Conservation (phyloP, 2,329 filamentous ascomycete genomes). For the Stemphylium beticola region DNA sequence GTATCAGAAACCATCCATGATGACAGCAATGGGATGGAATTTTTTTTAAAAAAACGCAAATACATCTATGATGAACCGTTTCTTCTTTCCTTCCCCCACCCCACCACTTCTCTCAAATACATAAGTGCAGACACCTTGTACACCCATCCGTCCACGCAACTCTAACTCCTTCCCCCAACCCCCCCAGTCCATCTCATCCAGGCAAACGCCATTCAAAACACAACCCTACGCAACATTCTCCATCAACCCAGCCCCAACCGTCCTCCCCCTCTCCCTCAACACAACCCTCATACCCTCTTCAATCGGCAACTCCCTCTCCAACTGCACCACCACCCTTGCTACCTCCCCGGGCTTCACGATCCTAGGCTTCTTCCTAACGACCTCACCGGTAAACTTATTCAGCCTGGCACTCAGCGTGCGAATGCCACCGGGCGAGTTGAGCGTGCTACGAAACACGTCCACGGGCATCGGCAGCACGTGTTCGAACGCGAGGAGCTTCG, state of each 20-base stretch:
- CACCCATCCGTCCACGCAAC: no score
- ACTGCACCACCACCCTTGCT: constrained; percentile 76
- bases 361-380: constrained; percentile 81
- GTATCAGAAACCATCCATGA: no score
- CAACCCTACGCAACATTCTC: constrained; percentile 56
- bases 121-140: no score
- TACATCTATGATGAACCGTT: neutral
- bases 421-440: constrained; percentile 80
- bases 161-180: no score
- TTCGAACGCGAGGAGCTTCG: constrained; percentile 88
- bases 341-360: constrained; percentile 81
- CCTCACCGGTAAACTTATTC: constrained; percentile 78
- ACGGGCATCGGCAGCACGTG: constrained; percentile 86
- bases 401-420: constrained; percentile 73
- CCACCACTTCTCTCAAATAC: no score
- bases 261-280: constrained; percentile 78
- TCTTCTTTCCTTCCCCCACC: no score
- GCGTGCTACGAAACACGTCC: constrained; percentile 83
- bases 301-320: constrained; percentile 76
- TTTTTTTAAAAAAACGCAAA: no score
- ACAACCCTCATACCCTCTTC: constrained; percentile 83
- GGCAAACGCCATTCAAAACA: no score
- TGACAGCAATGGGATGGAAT: no score
- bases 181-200: no score
- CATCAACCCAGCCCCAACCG: constrained; percentile 84